These are phyloP conservation scores for Schizopora paradoxa DNA, from an alignment of 1,284 basidiomycete genomes.

Conservation along the genomic window DNA sequence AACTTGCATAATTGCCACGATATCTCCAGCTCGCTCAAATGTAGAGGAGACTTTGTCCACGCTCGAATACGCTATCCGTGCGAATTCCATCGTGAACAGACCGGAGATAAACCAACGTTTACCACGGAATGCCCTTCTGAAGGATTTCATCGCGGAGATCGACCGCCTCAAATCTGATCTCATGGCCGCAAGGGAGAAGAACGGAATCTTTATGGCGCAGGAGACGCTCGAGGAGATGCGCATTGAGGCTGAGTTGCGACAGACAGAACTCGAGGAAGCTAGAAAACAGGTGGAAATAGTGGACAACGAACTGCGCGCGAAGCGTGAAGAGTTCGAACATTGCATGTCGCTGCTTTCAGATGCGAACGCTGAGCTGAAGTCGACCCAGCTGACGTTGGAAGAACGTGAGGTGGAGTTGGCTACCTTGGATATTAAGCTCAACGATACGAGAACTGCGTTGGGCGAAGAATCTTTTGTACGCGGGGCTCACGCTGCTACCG, in stretches of 20 bases:
- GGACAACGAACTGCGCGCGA: slow-evolving; percentile 73
- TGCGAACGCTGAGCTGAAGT: slow-evolving; percentile 68
- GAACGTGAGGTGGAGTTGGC: slow-evolving; percentile 51
- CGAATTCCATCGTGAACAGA: slow-evolving; percentile 94
- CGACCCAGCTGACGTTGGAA: slow-evolving; percentile 55
- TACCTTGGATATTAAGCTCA: slow-evolving; percentile 49
- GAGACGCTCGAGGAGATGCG: slow-evolving; percentile 84
- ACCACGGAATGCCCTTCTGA: slow-evolving; percentile 87
- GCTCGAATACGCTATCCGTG: slow-evolving; percentile 93
- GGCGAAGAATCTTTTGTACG: slow-evolving; percentile 77
- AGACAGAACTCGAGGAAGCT: slow-evolving; percentile 76
- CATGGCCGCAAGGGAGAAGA: slow-evolving; percentile 87
- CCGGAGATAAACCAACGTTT: slow-evolving; percentile 95
- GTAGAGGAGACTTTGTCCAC: slow-evolving; percentile 98
- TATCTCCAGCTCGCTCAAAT: slow-evolving; percentile 87
- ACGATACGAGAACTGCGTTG: slow-evolving; percentile 48
- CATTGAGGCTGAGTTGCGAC: slow-evolving; percentile 68
- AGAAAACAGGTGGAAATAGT: slow-evolving; percentile 77
- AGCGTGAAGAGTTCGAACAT: slow-evolving; percentile 89
- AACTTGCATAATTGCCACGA: slow-evolving; percentile 96
- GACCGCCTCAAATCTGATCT: slow-evolving; percentile 91
- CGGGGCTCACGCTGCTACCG: slow-evolving; percentile 73
- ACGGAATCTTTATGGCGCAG: slow-evolving; percentile 88
- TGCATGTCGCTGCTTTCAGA: slow-evolving; percentile 73
- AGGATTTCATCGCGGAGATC: slow-evolving; percentile 95